Conservation (phyloP, 108 stramenopile genomes). For the Skeletonema grethae region DNA sequence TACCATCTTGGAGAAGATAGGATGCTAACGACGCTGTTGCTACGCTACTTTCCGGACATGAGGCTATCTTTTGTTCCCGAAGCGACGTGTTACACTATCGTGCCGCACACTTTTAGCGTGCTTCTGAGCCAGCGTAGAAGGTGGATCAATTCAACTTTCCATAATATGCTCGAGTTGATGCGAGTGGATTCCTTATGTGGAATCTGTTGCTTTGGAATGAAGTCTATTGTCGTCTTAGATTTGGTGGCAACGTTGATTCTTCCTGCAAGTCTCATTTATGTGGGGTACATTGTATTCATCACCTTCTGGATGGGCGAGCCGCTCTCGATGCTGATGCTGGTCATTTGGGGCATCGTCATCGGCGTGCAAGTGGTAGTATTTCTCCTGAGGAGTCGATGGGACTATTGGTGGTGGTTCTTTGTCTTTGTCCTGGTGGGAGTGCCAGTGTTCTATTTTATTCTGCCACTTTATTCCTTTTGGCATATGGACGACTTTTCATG, state of each 20-base stretch:
- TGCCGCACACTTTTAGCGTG: conserved; percentile 47
- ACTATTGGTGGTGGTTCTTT: conserved; percentile 65
- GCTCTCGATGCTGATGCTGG: conserved; percentile 42
- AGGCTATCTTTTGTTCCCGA: conserved; percentile 46
- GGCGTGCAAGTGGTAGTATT: conserved; percentile 57
- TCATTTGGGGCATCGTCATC: conserved; percentile 51
- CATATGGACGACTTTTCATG: conserved; percentile 71
- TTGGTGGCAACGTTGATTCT: conserved; percentile 51
- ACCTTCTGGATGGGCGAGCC: conserved; percentile 52
- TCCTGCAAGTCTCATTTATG: conserved; percentile 49
- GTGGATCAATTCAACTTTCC: conserved; percentile 59
- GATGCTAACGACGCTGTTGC: conserved; percentile 50
- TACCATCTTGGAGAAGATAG: conserved; percentile 51
- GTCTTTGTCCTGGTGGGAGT: conserved; percentile 54
- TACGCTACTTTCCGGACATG: conserved; percentile 55
- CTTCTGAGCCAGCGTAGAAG: conserved; percentile 47
- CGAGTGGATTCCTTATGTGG: conserved; percentile 55
- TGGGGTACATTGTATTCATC: conserved; percentile 49
- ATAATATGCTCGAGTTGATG: conserved; percentile 52
- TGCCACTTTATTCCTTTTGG: conserved; percentile 62
- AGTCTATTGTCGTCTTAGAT: conserved; percentile 47
- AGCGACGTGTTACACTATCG: conserved; percentile 51
- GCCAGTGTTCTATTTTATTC: conserved; percentile 62
- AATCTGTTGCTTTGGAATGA: conserved; percentile 54
- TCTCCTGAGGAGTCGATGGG: conserved; percentile 52